phyloP scores from a whole-genome alignment of 192 early-diverging fungal species.

The Backusella parvicylindrica region DNA sequence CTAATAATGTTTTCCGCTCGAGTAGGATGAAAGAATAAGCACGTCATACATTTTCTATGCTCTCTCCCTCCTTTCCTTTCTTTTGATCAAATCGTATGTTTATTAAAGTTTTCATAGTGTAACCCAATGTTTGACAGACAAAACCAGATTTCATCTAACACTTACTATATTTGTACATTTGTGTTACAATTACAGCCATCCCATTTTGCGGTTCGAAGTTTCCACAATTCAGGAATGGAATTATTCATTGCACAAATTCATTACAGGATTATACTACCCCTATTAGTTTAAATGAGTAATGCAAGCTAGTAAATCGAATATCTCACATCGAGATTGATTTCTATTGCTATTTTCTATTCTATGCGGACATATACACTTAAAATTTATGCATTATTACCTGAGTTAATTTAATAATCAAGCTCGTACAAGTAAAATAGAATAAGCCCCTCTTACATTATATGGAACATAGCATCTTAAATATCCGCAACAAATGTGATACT shows the following conservation, averaged over 20 bases:
- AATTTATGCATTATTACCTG: not conserved
- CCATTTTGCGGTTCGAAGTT: not conserved
- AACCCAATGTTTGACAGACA: not conserved
- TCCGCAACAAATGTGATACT: not conserved
- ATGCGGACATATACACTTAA: too few species aligned
- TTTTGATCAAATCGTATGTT: not conserved
- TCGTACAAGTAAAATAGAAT: not conserved
- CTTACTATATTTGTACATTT: not conserved
- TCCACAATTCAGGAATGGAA: not conserved
- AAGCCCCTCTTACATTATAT: not conserved
- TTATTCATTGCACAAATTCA: not conserved
- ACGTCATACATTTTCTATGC: not conserved
- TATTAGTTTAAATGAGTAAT: not conserved
- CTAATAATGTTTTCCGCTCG: not conserved
- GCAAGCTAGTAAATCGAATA: not conserved
- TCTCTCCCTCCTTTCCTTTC: not conserved
- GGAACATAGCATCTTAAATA: not conserved
- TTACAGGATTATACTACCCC: not conserved
- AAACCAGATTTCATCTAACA: not conserved
- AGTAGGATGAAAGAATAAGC: not conserved
- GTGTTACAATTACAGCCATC: not conserved
- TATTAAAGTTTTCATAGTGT: conserved; percentile 1
- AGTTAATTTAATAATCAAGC: not conserved
- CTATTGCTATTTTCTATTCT: not conserved
- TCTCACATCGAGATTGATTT: not conserved